Percentiles rank a stretch among this genome's conserved stretches.
Evolutionary conservation across 2,329 filamentous ascomycete genomes (phyloP).

Genomic region (Pezicula neosporulosa): DNA sequence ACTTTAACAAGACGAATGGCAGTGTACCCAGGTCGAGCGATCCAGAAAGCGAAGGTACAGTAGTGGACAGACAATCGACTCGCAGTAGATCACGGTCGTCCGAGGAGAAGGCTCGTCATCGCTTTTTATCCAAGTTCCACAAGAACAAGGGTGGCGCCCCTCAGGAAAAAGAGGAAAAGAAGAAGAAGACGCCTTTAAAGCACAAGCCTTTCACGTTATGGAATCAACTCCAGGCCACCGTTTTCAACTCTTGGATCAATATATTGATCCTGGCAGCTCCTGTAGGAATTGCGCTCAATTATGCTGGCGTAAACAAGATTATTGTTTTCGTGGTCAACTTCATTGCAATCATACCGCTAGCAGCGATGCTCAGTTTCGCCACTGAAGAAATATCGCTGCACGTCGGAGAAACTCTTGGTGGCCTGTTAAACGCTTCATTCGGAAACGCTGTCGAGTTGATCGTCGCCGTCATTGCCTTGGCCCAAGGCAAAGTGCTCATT

Average conservation of each 20-base stretch:
- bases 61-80: constrained; percentile 7
- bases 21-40: constrained; percentile 11
- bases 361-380: constrained; percentile 80
- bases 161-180: constrained; percentile 14
- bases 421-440: constrained; percentile 86
- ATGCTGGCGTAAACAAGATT: constrained; percentile 53
- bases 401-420: constrained; percentile 82
- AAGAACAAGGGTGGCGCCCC: constrained; percentile 5
- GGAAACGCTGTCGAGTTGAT: constrained; percentile 90
- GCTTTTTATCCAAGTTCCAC: constrained; percentile 15
- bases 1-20: constrained; percentile 11
- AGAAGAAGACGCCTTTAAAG: constrained; percentile 31
- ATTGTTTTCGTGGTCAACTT: constrained; percentile 87
- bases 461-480: constrained; percentile 79
- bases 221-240: constrained; percentile 68
- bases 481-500: constrained; percentile 65
- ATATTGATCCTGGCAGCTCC: constrained; percentile 75
- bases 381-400: constrained; percentile 86
- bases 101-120: constrained; percentile 16
- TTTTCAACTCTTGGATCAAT: constrained; percentile 86
- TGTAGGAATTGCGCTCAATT: constrained; percentile 73
- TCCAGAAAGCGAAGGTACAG: constrained; percentile 11
- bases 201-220: constrained; percentile 49
- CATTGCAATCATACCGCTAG: constrained; percentile 86
- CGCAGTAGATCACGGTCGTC: constrained; percentile 9